A percentile compares a stretch with the other conserved stretches of the same genome.
phyloP scores from a whole-genome alignment of 129 eudicot genomes.

The Gnaphalium uliginosum region DNA sequence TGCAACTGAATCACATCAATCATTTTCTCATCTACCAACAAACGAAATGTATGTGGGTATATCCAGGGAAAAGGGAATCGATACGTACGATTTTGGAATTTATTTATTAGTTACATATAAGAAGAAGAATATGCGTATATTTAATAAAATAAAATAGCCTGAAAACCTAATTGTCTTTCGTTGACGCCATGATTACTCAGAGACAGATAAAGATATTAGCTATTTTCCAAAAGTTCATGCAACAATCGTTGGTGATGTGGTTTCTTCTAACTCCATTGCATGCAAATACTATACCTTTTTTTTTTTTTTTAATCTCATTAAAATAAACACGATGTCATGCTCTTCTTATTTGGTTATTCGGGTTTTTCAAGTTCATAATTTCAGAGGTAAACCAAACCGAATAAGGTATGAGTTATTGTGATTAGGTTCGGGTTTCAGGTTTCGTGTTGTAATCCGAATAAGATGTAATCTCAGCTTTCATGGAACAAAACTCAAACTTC shows the following conservation, averaged over 20 bases:
- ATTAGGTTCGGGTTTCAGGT: too few species aligned
- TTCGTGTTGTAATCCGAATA: too few species aligned
- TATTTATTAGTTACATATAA: too few species aligned
- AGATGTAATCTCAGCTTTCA: too few species aligned
- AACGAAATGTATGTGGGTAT: background rate
- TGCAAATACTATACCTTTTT: background rate
- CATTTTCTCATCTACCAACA: background rate
- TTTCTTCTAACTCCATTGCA: background rate
- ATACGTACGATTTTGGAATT: background rate
- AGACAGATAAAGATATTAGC: background rate
- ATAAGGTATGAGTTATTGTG: too few species aligned
- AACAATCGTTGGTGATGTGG: background rate
- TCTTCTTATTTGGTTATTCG: too few species aligned
- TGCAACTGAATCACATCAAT: background rate
- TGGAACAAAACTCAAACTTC: too few species aligned
- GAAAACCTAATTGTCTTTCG: background rate
- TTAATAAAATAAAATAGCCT: background rate
- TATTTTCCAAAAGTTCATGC: background rate
- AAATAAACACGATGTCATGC: too few species aligned
- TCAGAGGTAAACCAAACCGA: background rate
- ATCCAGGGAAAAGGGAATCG: too few species aligned
- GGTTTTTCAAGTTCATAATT: background rate
- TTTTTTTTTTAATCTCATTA: too few species aligned
- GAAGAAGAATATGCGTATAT: background rate
- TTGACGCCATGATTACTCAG: constrained; percentile 2